phyloP scores from a whole-genome alignment of 768 basidiomycete genomes.

The Nidularia sp. region DNA sequence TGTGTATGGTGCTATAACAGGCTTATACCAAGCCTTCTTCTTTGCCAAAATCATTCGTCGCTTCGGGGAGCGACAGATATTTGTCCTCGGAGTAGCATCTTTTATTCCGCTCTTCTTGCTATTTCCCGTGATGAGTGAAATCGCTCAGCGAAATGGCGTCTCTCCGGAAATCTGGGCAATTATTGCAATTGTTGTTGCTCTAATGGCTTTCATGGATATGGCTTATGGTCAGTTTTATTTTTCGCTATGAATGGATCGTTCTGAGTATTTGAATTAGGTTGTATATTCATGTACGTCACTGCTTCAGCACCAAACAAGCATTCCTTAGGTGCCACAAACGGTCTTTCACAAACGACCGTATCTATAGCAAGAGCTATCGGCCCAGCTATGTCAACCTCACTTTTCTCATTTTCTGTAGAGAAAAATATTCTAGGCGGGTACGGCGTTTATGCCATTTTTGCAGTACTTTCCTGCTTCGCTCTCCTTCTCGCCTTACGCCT shows the following conservation, averaged over 20 bases:
- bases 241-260: neutral
- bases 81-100: slow-evolving; percentile 29
- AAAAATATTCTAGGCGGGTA: slow-evolving; percentile 46
- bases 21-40: slow-evolving; percentile 33
- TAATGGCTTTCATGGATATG: slow-evolving; percentile 35
- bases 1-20: slow-evolving; percentile 33
- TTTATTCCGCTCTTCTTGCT: slow-evolving; percentile 32
- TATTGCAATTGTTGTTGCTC: slow-evolving; percentile 18
- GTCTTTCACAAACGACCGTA: slow-evolving; percentile 40
- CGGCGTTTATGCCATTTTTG: slow-evolving; percentile 41
- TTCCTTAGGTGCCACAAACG: slow-evolving; percentile 53
- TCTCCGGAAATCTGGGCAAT: slow-evolving; percentile 30
- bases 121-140: slow-evolving; percentile 41
- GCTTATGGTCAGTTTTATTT: slow-evolving; percentile 29
- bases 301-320: slow-evolving; percentile 43
- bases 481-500: slow-evolving; percentile 30
- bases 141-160: slow-evolving; percentile 28
- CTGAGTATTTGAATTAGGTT: slow-evolving; percentile 21
- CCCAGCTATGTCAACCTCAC: slow-evolving; percentile 41
- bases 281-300: slow-evolving; percentile 48
- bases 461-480: slow-evolving; percentile 26
- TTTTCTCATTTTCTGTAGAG: slow-evolving; percentile 51
- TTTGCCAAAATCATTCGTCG: slow-evolving; percentile 32
- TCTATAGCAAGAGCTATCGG: slow-evolving; percentile 45
- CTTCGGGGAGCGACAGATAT: slow-evolving; percentile 37